Evolutionary conservation across 495 filamentous ascomycete species (phyloP), one percentile per base, ranked within the genome.

Genomic region (Evernia prunastri): DNA sequence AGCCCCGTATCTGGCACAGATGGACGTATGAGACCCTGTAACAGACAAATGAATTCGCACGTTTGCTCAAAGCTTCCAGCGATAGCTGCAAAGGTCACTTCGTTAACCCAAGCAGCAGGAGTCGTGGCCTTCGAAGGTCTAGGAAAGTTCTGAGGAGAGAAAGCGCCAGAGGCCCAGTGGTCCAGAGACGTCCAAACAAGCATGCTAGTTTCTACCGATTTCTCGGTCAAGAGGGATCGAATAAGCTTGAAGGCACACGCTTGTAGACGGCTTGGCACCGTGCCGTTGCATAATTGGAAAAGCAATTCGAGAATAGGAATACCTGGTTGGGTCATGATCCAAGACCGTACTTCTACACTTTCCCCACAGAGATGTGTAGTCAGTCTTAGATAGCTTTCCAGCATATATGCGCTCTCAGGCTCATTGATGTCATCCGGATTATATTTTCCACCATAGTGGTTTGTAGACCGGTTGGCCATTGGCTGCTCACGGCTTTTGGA

Each of bases 311-410:
- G 77, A 23, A 94, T 74, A 63, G 82, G 80, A 66, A 87, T 82
- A 2, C 78, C 78, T 42, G 83, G 75, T 68, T 88, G 83, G n/a
- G 81, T 74, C 17, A 92, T 72, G 64, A 96, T 77, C 78, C 85
- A 93, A 36, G 79, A 72, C 63, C 91, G 78, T 12, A 89, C 87
- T n/a, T 75, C 71, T 45, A 78, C 76, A 71, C 89, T 92, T 66
- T 90, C 79, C 15, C 80, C 77, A 56, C 84, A 87, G 33, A 97
- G 75, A 71, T 93, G 90, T 6, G 89, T 83, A 63, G 95, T 89
- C 10, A 99, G 79, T 13, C 92, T 85, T 43, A 99, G 80, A 70
- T 96, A 96, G 66, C 89, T 91, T 71, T 96, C 91, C 37, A 97
- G 79, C 90, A 97, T 96, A 69, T 94, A 85, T 20, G 85, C 84